phyloP scores from a whole-genome alignment of 495 filamentous ascomycete species.

The Xylaria cubensis region DNA sequence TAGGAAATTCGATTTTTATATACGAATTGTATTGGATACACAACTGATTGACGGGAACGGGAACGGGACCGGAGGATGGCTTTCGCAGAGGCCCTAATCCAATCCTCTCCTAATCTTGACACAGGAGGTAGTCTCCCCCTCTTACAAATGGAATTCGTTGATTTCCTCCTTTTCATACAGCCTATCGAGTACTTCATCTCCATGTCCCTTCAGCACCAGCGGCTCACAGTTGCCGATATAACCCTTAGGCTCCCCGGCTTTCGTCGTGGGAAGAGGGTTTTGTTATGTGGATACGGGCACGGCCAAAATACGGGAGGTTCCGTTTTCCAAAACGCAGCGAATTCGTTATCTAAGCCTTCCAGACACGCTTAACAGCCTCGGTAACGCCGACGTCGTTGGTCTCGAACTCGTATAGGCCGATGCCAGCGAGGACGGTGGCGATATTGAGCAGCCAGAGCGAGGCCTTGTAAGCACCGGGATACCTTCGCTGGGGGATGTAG shows the following conservation, averaged over 20 bases:
- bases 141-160: conserved; percentile 27
- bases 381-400: conserved; percentile 98
- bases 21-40: conserved; percentile 40
- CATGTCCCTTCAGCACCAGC: background rate
- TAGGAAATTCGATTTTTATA: conserved; percentile 28
- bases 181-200: background rate
- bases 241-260: background rate
- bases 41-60: background rate
- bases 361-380: conserved; percentile 83
- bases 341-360: conserved; percentile 65
- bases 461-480: conserved; percentile 68
- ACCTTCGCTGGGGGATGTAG: conserved; percentile 78
- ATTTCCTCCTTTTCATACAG: conserved; percentile 15
- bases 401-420: conserved; percentile 97
- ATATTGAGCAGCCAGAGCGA: conserved; percentile 80
- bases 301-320: too few relatives aligned
- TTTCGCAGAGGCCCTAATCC: background rate
- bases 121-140: conserved; percentile 4
- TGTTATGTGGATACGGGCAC: background rate
- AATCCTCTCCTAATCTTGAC: conserved; percentile 8
- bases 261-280: background rate
- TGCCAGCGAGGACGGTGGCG: conserved; percentile 77
- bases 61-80: background rate
- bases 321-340: background rate
- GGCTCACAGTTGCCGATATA: background rate